phyloP scores from a whole-genome alignment of 2,329 filamentous ascomycete genomes.

The Calonectria montana region DNA sequence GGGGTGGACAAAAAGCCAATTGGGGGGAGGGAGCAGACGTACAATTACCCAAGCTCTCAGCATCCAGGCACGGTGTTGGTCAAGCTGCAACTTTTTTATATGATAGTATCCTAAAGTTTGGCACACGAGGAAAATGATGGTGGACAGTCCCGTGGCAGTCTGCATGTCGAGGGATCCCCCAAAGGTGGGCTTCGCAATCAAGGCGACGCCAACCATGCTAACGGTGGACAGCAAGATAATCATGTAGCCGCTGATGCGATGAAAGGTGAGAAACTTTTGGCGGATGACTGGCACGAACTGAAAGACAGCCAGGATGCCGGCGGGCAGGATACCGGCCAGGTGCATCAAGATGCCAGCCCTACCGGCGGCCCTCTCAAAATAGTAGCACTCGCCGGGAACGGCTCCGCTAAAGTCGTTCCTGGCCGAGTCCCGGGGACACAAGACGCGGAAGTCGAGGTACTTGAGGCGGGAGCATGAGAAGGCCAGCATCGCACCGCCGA shows the following conservation, averaged over 20 bases:
- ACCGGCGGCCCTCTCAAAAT: constrained; percentile 43
- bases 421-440: constrained; percentile 42
- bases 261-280: constrained; percentile 62
- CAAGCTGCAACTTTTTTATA: constrained; percentile 70
- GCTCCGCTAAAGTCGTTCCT: constrained; percentile 27
- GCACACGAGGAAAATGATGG: constrained; percentile 56
- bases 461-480: constrained; percentile 37
- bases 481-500: constrained; percentile 51
- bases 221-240: constrained; percentile 60
- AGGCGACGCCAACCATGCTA: constrained; percentile 61
- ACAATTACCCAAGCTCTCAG: constrained; percentile 64
- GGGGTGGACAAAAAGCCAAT: neutral
- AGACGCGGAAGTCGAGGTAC: constrained; percentile 42
- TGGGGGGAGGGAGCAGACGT: neutral
- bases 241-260: constrained; percentile 71
- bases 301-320: constrained; percentile 54
- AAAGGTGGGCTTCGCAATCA: constrained; percentile 63
- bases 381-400: constrained; percentile 55
- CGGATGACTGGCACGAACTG: constrained; percentile 62
- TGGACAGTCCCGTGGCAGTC: constrained; percentile 54
- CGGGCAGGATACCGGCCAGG: constrained; percentile 58
- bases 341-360: constrained; percentile 58
- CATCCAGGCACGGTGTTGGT: constrained; percentile 75
- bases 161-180: constrained; percentile 67
- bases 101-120: constrained; percentile 64